A percentile compares a stretch with the other conserved stretches of the same genome.
phyloP scores from a whole-genome alignment of 495 filamentous ascomycete species.

The Neurospora sp. region DNA sequence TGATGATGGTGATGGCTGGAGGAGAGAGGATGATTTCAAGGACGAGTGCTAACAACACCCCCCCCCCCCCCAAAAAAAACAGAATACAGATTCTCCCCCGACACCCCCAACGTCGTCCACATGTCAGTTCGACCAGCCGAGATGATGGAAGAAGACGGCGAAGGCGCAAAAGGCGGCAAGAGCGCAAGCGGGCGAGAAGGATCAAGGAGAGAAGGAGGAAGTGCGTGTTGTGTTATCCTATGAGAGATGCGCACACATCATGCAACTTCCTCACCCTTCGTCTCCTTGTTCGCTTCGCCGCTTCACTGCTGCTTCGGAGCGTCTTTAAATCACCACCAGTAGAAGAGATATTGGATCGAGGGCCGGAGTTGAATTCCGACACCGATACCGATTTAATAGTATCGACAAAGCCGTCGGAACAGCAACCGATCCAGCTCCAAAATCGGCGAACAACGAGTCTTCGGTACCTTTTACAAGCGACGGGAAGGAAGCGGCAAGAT shows the following conservation, averaged over 20 bases:
- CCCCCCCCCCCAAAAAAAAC: constrained; percentile 1
- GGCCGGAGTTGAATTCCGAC: neutral
- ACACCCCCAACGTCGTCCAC: constrained; percentile 72
- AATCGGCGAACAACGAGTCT: neutral
- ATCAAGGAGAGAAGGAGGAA: constrained; percentile 50
- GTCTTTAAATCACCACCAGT: neutral
- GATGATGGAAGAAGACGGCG: constrained; percentile 72
- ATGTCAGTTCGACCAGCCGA: constrained; percentile 91
- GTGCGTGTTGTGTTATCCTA: constrained; percentile 77
- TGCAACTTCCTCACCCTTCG: neutral
- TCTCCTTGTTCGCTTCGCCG: neutral
- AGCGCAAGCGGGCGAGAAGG: constrained; percentile 43
- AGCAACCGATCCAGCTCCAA: no score
- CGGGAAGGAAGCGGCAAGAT: neutral
- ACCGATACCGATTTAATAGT: no score
- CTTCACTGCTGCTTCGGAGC: neutral
- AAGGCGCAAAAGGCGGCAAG: constrained; percentile 59
- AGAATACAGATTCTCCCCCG: constrained; percentile 73
- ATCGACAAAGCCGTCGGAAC: no score
- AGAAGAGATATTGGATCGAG: neutral
- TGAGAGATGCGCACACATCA: constrained; percentile 10
- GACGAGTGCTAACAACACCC: constrained; percentile 1
- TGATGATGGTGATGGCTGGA: no score
- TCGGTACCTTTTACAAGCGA: neutral
- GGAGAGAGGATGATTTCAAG: no score